Evolutionary conservation across 768 basidiomycete species (phyloP).

Genomic region (Boletus subcaerulescens): DNA sequence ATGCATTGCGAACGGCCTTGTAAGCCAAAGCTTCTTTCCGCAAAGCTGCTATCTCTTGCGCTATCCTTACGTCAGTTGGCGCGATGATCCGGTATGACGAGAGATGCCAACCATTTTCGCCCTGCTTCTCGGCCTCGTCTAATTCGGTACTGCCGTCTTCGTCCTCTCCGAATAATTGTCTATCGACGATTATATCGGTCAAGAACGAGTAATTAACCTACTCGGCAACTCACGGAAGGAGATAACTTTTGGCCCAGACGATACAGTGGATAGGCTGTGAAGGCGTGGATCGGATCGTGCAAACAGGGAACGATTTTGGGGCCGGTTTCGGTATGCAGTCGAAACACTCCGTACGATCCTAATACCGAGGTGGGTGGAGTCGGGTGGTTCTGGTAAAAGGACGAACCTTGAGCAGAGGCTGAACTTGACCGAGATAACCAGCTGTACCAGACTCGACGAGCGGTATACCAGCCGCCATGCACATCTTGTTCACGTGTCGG

Average conservation of each 20-base stretch:
- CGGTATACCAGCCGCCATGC: conserved; percentile 87
- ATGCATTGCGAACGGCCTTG: conserved; percentile 67
- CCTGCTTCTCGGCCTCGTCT: conserved; percentile 46
- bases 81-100: not conserved
- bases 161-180: conserved; percentile 94
- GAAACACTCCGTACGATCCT: conserved; percentile 93
- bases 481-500: conserved; percentile 96
- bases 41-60: conserved; percentile 85
- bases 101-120: conserved; percentile 75
- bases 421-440: conserved; percentile 96
- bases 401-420: conserved; percentile 81
- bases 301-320: conserved; percentile 94
- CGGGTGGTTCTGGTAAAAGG: conserved; percentile 1
- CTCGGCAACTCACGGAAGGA: conserved; percentile 66
- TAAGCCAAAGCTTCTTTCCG: conserved; percentile 90
- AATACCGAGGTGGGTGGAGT: not conserved
- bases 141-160: conserved; percentile 79
- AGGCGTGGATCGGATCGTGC: conserved; percentile 95
- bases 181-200: conserved; percentile 28
- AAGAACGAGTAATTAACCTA: not conserved
- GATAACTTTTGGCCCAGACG: conserved; percentile 97
- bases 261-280: conserved; percentile 98
- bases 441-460: conserved; percentile 96
- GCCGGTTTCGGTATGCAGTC: conserved; percentile 93
- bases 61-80: conserved; percentile 37